Base-by-base conservation (phyloP, 2,329 filamentous ascomycete species). In the Claviceps purpurea region DNA sequence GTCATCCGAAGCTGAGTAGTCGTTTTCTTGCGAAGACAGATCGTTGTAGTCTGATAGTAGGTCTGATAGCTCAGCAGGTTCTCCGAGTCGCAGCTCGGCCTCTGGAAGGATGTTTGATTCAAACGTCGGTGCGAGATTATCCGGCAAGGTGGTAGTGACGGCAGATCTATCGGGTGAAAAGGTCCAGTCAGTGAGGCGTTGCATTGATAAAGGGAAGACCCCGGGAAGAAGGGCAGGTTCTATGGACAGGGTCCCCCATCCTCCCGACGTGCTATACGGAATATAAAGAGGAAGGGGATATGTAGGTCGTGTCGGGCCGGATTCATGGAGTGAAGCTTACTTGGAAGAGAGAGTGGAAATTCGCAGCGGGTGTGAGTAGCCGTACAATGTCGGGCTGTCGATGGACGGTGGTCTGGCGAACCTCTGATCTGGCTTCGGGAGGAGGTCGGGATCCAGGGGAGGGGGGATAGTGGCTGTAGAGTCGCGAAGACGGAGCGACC, bases 331-430 rank as follows among this genome's bases (percentile, higher is more conserved):
- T 22, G 45, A 49, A 49, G 63, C 65, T 67, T 55, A 67, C 65
- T 59, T 56, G 51, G 42, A 52, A 49, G 55, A 54, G 55, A 54
- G 54, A 43, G 51, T 53, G 30, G 55, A 56, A 30, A 55, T 55
- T 46, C 58, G 55, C 44, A 57, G 52, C 49, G 59, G 55, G 20
- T 59, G 52, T 43, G 74, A 73, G 59, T 78, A 80, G 60, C 80
- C 76, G 73, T 82, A 82, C 48, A 82, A 66, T 37, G 77, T 81
- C 55, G 78, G 79, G 62, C 78, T 82, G 63, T 82, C 78, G 51
- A 80, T 63, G 14, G 77, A 76, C 58, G 67, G 75, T 37, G 75
- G 73, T 55, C 78, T 71, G n/a, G 71, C 70, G 61, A 77, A 79
- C 49, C 77, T 67, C 55, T 73, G 71, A 47, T 75, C 74, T n/a